Conservation (phyloP, 192 early-diverging fungal species). For the Coemansia sp. region DNA sequence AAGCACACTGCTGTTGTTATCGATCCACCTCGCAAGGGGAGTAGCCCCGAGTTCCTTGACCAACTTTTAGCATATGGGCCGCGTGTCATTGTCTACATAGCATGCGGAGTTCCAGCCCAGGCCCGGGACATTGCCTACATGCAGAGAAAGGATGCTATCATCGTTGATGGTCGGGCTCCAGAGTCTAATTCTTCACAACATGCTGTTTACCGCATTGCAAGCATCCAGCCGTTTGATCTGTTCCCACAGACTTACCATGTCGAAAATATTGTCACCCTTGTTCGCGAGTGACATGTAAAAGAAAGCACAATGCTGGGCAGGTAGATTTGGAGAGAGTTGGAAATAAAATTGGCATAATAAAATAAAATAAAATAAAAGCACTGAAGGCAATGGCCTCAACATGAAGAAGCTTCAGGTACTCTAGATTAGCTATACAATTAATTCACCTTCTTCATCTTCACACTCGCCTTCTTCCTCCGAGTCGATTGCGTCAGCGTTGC, state of each 20-base stretch:
- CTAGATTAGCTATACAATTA: slow-evolving; percentile 13
- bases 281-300: slow-evolving; percentile 32
- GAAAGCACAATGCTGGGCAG: not conserved
- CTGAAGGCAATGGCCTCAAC: too few relatives aligned
- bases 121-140: slow-evolving; percentile 61
- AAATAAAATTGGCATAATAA: too few relatives aligned
- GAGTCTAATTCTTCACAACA: slow-evolving; percentile 4
- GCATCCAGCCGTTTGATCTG: slow-evolving; percentile 69
- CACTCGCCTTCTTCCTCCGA: slow-evolving; percentile 43
- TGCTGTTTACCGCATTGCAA: slow-evolving; percentile 59
- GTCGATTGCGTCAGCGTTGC: not conserved
- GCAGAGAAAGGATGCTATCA: slow-evolving; percentile 46
- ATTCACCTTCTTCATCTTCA: slow-evolving; percentile 49
- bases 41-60: slow-evolving; percentile 63
- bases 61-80: slow-evolving; percentile 69
- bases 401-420: too few relatives aligned
- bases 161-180: slow-evolving; percentile 13
- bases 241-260: slow-evolving; percentile 73
- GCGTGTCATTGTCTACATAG: slow-evolving; percentile 69
- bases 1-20: slow-evolving; percentile 66
- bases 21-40: slow-evolving; percentile 72
- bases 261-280: slow-evolving; percentile 66
- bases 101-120: slow-evolving; percentile 66
- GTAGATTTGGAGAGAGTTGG: not conserved
- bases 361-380: not conserved